Base-by-base conservation (phyloP, 129 eudicot species). In the Escallonia herrerae region DNA sequence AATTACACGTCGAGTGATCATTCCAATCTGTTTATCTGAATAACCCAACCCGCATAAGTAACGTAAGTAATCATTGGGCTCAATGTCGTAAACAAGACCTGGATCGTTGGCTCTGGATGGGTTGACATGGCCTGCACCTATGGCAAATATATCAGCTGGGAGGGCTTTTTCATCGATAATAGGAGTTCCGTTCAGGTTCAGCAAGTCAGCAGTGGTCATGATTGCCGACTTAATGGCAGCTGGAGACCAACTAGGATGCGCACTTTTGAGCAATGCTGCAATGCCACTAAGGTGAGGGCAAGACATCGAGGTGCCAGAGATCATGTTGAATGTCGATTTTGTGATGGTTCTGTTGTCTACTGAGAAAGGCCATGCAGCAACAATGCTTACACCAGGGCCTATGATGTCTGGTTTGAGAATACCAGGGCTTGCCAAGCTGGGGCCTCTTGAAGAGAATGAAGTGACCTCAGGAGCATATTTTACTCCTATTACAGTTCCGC, bases 351-450 rank as follows among this genome's bases (percentile, higher is more conserved):
- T 72, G 69, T 77, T 74, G 2, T 84, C 90, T 4, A 81, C 69
- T 3, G 87, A 82, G 7, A 33, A 44, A 10, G 77, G 80, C 91
- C 91, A 85, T 9, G 87, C 87, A 7, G 91, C 91, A 33, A 85
- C 70, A 56, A 85, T 72, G 63, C 64, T 85, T 2, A 63, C 80
- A 2, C 91, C 91, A 0, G 91, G 91, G 22, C 91, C 91, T 8
- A 84, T 78, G 67, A 84, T 78, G 73, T 84, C 87, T 38, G 91
- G 91, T 62, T 84, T 84, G 63, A 84, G 43, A 57, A 85, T 85
- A 3, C 87, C 87, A 0, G 85, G 91, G 55, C 87, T 80, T 6
- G 74, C 76, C 45, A 48, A 6, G 56, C 58, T 85, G 0, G 91
- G 85, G n/a, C 87, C 91, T 7, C 87, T 50, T 0, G 91, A 81